Base-by-base conservation (phyloP, 441 rosid species). In the Eutrema salsugineum region DNA sequence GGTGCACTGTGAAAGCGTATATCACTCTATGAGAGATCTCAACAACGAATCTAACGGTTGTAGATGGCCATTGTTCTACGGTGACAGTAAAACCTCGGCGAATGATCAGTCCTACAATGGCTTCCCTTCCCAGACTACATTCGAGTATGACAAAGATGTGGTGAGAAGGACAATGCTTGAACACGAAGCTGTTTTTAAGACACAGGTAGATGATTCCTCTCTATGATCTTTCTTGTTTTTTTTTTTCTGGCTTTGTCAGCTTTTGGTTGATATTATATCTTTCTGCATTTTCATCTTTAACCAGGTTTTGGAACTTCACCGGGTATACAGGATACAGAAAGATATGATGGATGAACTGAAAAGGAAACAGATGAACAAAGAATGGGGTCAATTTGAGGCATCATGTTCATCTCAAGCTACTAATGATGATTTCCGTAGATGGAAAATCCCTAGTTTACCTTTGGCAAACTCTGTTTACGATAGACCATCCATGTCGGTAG, bases 141-240 rank as follows among this genome's bases (percentile, higher is more conserved):
- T 81, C 3, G 87, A 74, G 30, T 78, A 74, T 63, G 94, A 85
- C 44, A 87, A 86, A 77, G 97, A 88, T 70, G 58, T 59, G 24
- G 84, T 93, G 77, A 91, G 86, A 83, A 86, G 65, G 78, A 91
- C 85, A 49, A 91, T 96, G 89, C 89, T 96, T 17, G 82, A 91
- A 76, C 99, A 96, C 39, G 97, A 96, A 81, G 86, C 94, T 44
- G 83, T 82, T 58, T 96, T 96, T 79, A 87, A 83, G 91, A 71
- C 83, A 11, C 99, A 93, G 98, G 99, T 68, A 44, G 54, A 46
- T n/a, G n/a, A 38, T 35, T 46, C 22, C 14, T 17, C 44, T 8
- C 30, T 44, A 8, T 68, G 6, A 36, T 16, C 17, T 8, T 56
- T 51, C 24, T 57, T 8, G 2, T 0, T 2, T 48, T 47, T 17